Evolutionary conservation across 2,329 filamentous ascomycete genomes (phyloP).

Genomic region (Apiospora marii): DNA sequence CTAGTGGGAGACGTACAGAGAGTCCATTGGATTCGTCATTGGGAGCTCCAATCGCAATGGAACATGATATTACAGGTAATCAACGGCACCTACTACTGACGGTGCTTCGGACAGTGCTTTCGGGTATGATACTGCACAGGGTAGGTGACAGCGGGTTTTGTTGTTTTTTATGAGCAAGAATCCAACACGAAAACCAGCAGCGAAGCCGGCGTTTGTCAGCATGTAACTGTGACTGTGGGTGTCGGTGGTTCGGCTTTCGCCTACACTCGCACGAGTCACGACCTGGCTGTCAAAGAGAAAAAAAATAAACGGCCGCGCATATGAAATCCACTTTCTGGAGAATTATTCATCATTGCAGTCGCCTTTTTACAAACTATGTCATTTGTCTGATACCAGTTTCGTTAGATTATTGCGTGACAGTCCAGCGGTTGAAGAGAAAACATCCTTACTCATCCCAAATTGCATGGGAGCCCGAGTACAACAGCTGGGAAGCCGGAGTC

Average conservation of each 20-base stretch:
- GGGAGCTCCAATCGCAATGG: conserved; percentile 14
- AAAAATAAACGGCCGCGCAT: conserved; percentile 22
- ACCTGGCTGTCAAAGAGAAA: conserved; percentile 13
- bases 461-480: neutral
- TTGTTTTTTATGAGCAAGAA: too few species aligned
- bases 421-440: neutral
- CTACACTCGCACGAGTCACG: conserved; percentile 19
- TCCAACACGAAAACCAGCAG: neutral
- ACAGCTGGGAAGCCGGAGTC: neutral
- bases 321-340: neutral
- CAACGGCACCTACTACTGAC: neutral
- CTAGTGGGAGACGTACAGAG: neutral
- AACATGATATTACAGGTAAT: neutral
- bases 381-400: neutral
- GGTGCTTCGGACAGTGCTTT: neutral
- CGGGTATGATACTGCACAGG: neutral
- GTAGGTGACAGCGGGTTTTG: neutral
- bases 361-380: neutral
- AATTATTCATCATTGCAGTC: neutral
- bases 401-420: neutral
- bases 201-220: neutral
- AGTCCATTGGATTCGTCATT: conserved; percentile 16
- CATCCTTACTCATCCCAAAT: neutral
- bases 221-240: neutral
- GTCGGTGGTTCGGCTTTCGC: neutral